phyloP scores from a whole-genome alignment of 805 yeast species.

The Monosporozyma unispora region DNA sequence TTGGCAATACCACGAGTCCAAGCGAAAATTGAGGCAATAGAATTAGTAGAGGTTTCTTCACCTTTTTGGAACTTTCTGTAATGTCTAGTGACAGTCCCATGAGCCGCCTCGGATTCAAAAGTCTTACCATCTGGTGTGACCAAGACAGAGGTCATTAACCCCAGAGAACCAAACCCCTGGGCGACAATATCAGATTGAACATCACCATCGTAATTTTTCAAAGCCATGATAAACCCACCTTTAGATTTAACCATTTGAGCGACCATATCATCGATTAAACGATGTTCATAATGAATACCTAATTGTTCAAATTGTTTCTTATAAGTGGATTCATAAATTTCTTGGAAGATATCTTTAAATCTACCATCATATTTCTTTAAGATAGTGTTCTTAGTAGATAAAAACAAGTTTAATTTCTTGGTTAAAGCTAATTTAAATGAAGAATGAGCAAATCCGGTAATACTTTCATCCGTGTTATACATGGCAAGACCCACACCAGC shows the following conservation, averaged over 20 bases:
- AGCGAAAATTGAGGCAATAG: conserved; percentile 78
- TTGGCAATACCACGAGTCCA: conserved; percentile 81
- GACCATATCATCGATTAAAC: conserved; percentile 81
- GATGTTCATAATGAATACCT: conserved; percentile 68
- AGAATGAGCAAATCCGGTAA: conserved; percentile 68
- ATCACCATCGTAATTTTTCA: conserved; percentile 82
- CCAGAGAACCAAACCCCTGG: conserved; percentile 78
- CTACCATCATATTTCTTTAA: conserved; percentile 76
- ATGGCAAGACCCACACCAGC: conserved; percentile 69
- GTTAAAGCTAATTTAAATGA: conserved; percentile 66
- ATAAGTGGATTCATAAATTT: conserved; percentile 51
- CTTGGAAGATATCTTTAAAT: conserved; percentile 72
- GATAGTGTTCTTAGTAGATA: conserved; percentile 74
- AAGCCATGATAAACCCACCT: conserved; percentile 74
- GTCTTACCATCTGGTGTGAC: conserved; percentile 81
- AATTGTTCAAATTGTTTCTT: conserved; percentile 46
- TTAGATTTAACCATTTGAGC: conserved; percentile 81
- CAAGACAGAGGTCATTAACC: conserved; percentile 75
- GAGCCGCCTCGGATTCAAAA: conserved; percentile 83
- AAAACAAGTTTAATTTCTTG: conserved; percentile 53
- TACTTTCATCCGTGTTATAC: conserved; percentile 78
- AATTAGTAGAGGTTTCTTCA: conserved; percentile 74
- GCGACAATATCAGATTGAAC: conserved; percentile 82
- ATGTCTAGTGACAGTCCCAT: conserved; percentile 83
- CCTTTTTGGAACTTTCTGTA: conserved; percentile 76